Conservation (phyloP, 2,329 filamentous ascomycete species). For the Claviceps sorghi region DNA sequence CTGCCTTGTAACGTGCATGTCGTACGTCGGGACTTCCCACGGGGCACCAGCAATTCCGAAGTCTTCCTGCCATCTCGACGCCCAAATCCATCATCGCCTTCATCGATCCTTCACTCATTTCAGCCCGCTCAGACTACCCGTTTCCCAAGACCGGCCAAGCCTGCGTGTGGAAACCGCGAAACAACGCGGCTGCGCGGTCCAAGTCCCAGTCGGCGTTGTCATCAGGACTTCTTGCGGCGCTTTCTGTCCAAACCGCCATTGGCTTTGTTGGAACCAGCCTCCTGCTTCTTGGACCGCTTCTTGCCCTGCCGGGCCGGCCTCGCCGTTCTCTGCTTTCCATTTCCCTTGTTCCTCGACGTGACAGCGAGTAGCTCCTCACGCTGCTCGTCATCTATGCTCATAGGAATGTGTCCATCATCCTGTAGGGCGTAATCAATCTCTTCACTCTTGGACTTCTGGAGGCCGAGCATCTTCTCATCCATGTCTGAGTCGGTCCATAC, state of each 20-base stretch:
- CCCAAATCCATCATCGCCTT: not conserved
- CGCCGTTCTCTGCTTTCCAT: no score
- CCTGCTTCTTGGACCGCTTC: not conserved
- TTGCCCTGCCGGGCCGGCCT: not conserved
- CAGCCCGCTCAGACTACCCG: not conserved
- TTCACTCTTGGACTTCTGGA: slow-evolving; percentile 42
- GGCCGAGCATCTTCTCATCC: slow-evolving; percentile 37
- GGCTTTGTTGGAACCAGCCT: not conserved
- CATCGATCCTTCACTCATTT: not conserved
- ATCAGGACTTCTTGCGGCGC: not conserved
- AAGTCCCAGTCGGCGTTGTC: not conserved
- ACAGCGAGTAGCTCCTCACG: not conserved
- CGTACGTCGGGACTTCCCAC: no score
- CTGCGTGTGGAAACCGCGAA: not conserved
- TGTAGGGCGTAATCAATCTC: slow-evolving; percentile 23
- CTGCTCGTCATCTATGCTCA: not conserved
- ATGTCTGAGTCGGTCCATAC: slow-evolving; percentile 41
- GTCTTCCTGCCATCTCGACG: not conserved
- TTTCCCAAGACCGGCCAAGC: not conserved
- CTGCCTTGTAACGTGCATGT: no score
- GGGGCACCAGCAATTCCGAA: no score
- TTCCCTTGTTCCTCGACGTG: not conserved
- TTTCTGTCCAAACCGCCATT: not conserved
- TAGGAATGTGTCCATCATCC: slow-evolving; percentile 11
- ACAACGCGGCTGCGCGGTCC: no score